Base-by-base conservation (phyloP, 2,329 filamentous ascomycete genomes). In the Nigrospora oryzae region DNA sequence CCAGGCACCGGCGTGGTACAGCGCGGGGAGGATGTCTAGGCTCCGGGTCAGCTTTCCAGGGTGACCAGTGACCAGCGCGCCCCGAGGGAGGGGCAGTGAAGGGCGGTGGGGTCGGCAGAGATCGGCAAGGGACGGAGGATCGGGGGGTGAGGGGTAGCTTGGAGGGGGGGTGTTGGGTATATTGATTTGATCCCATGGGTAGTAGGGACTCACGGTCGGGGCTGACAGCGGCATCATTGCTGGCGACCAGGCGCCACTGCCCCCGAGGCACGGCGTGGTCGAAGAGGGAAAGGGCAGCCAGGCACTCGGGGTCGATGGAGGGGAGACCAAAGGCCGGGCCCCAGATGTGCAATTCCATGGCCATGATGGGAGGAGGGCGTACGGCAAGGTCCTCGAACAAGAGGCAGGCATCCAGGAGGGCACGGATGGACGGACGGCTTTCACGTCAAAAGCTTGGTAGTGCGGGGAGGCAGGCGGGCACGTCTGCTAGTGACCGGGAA, bases 221-320 rank as follows among this genome's bases (percentile, higher is more conserved):
- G 56, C 82, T 84, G 51, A 84, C 67, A 36, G 80, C 79, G 43
- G 84, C 77, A 63, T 90, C 82, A 63, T 84, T 88, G 60, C 79
- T 85, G 38, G 84, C 78, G 52, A 93, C 69, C 50, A 94, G 68
- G 50, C 76, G 72, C 85, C 86, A 95, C 38, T 61, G 60, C 54
- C 77, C 66, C 40, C 70, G 61, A 33, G 77, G 74, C 19, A 87
- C 69, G 46, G 74, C 75, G 55, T 79, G 71, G 49, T 79, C 76
- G 46, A 95, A 73, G 61, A 90, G 90, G 43, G 86, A 81, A 53
- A 95, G 81, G 37, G 84, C 75, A 28, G 90, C 90, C 49, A 95
- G 79, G 61, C 90, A 97, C 70, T 95, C 87, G 38, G 91, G 74
- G 58, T 97, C 90, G 56, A 97, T 85, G 37, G 93, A 97, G 13